These are phyloP conservation scores for Phytophthora chlamydospora DNA, from an alignment of 352 stramenopile species.

Conservation along the genomic window DNA sequence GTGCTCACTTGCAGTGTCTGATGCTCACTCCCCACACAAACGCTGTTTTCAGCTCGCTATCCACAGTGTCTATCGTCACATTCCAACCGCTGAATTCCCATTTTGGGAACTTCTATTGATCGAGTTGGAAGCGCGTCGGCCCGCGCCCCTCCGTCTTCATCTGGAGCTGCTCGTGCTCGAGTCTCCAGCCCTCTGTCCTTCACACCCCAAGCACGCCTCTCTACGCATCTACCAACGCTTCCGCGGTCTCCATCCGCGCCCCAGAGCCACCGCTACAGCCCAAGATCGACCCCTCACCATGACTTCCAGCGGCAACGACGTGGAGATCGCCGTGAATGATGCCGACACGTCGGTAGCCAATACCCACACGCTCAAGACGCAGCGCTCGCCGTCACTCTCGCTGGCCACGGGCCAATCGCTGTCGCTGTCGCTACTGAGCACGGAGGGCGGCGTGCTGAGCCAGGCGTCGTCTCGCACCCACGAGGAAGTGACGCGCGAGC, in stretches of 20 bases:
- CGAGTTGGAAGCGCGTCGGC: constrained; percentile 5
- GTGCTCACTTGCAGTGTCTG: constrained; percentile 7
- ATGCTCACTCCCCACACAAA: neutral
- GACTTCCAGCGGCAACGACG: constrained; percentile 12
- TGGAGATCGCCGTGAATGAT: constrained; percentile 22
- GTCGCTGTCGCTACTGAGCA: constrained; percentile 21
- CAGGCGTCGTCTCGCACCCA: constrained; percentile 52
- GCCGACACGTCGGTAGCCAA: neutral
- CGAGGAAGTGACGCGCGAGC: constrained; percentile 67
- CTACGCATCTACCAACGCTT: neutral
- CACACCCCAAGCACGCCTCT: too few species aligned
- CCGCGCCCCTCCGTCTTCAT: constrained; percentile 1
- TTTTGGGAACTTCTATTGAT: constrained; percentile 23
- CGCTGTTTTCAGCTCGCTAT: neutral
- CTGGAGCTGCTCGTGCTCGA: constrained; percentile 3
- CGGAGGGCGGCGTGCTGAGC: constrained; percentile 29
- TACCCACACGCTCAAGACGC: neutral
- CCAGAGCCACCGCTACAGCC: constrained; percentile 9
- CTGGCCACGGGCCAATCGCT: constrained; percentile 16
- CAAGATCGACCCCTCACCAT: constrained; percentile 11
- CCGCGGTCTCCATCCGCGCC: neutral
- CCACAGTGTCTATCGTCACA: neutral
- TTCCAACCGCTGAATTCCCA: constrained; percentile 15
- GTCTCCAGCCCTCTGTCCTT: neutral
- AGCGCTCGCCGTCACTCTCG: constrained; percentile 18